Evolutionary conservation across 2,329 filamentous ascomycete genomes (phyloP).

Genomic region (Fusarium mexicanum): DNA sequence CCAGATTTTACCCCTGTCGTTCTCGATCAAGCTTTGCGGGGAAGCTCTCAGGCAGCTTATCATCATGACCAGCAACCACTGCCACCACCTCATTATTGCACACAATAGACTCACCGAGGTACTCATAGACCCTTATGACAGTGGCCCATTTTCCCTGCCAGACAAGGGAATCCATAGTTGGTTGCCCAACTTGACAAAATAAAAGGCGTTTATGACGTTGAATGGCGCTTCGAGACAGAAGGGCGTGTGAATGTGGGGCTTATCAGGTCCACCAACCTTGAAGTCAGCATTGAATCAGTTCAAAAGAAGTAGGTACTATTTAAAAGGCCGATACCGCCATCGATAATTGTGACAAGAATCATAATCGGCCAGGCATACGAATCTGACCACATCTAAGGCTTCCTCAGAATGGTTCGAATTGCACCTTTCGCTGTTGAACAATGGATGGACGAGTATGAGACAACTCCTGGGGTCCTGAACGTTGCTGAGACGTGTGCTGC

Average conservation of each 20-base stretch:
- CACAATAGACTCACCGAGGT: background rate
- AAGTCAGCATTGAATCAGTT: background rate
- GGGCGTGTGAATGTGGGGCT: background rate
- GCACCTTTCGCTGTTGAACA: slow-evolving; percentile 75
- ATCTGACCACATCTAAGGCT: background rate
- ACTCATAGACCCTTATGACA: background rate
- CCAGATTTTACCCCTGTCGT: slow-evolving; percentile 18
- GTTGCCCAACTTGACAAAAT: background rate
- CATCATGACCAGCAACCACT: background rate
- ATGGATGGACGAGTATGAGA: slow-evolving; percentile 72
- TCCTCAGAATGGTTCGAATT: slow-evolving; percentile 62
- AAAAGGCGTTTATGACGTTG: background rate
- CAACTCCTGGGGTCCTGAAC: slow-evolving; percentile 68
- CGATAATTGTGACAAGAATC: background rate
- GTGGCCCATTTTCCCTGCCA: background rate
- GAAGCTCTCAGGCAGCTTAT: slow-evolving; percentile 1
- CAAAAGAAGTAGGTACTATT: background rate
- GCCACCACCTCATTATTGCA: background rate
- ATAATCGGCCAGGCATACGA: background rate
- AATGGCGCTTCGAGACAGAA: background rate
- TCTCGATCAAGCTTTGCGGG: slow-evolving; percentile 19
- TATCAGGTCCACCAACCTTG: background rate
- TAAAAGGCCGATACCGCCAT: background rate
- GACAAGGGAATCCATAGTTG: background rate
- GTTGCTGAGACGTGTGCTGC: slow-evolving; percentile 83